phyloP scores from a whole-genome alignment of 306 rosid genomes.

The Cucurbita maxima region DNA sequence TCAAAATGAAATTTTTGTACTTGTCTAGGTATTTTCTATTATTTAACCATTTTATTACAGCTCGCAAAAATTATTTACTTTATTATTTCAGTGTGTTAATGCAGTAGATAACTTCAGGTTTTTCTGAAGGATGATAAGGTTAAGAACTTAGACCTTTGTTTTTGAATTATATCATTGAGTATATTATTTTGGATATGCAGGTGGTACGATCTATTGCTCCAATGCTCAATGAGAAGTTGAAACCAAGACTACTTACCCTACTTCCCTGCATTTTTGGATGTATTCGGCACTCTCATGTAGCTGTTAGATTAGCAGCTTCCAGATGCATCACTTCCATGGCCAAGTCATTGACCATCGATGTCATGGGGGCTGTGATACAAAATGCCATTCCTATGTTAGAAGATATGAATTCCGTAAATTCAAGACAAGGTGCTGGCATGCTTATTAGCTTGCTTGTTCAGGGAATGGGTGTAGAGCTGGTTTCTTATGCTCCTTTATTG shows the following conservation, averaged over 20 bases:
- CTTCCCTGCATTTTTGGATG: slow-evolving; percentile 80
- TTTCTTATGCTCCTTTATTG: slow-evolving; percentile 80
- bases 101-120: background rate
- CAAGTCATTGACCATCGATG: slow-evolving; percentile 59
- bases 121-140: background rate
- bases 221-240: slow-evolving; percentile 48
- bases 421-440: slow-evolving; percentile 97
- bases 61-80: background rate
- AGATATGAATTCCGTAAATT: slow-evolving; percentile 61
- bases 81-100: background rate
- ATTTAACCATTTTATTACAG: background rate
- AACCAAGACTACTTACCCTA: slow-evolving; percentile 72
- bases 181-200: slow-evolving; percentile 26
- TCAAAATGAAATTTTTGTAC: background rate
- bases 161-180: background rate
- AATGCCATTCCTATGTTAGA: slow-evolving; percentile 83
- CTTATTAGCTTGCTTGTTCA: slow-evolving; percentile 91
- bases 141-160: background rate
- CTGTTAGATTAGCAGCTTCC: slow-evolving; percentile 92
- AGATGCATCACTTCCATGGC: slow-evolving; percentile 98
- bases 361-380: slow-evolving; percentile 76
- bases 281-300: slow-evolving; percentile 66
- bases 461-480: slow-evolving; percentile 77
- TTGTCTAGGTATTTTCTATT: background rate
- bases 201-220: slow-evolving; percentile 82